A percentile compares a stretch with the other conserved stretches of the same genome.
Conservation (phyloP, 2,329 filamentous ascomycete genomes). For the Cladosporium halotolerans region DNA sequence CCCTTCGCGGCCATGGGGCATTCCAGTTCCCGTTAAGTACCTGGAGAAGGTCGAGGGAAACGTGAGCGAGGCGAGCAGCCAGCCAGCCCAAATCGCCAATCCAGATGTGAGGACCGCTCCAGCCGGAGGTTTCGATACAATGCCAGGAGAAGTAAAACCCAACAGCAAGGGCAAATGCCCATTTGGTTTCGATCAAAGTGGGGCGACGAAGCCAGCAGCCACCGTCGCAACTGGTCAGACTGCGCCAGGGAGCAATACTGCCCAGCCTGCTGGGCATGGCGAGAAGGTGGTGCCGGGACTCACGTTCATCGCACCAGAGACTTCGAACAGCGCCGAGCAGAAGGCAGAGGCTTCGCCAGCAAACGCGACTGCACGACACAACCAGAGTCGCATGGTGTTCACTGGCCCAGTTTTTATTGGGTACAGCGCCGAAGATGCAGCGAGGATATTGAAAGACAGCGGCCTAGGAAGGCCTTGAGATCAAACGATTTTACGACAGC, state of each 20-base stretch:
- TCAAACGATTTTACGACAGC: background rate
- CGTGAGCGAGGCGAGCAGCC: conserved; percentile 32
- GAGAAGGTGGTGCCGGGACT: background rate
- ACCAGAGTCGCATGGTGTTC: conserved; percentile 68
- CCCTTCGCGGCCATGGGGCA: conserved; percentile 88
- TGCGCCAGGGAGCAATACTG: no score
- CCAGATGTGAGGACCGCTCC: background rate
- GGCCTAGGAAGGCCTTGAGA: conserved; percentile 11
- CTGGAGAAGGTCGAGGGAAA: conserved; percentile 29
- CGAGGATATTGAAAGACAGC: conserved; percentile 58
- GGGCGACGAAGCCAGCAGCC: background rate
- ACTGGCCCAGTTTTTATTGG: conserved; percentile 93
- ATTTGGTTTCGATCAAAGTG: conserved; percentile 16
- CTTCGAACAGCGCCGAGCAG: background rate
- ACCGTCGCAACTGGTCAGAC: no score
- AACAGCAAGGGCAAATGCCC: conserved; percentile 13
- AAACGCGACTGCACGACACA: background rate
- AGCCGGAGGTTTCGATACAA: background rate
- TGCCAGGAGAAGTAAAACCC: background rate
- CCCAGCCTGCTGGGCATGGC: background rate
- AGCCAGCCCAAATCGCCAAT: conserved; percentile 42
- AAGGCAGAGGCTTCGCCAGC: background rate
- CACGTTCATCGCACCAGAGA: conserved; percentile 6
- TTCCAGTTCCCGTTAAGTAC: conserved; percentile 63
- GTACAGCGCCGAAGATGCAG: conserved; percentile 77